These are phyloP conservation scores for Penicillium sp. DNA, from an alignment of 2,329 filamentous ascomycete genomes.

Conservation along the genomic window DNA sequence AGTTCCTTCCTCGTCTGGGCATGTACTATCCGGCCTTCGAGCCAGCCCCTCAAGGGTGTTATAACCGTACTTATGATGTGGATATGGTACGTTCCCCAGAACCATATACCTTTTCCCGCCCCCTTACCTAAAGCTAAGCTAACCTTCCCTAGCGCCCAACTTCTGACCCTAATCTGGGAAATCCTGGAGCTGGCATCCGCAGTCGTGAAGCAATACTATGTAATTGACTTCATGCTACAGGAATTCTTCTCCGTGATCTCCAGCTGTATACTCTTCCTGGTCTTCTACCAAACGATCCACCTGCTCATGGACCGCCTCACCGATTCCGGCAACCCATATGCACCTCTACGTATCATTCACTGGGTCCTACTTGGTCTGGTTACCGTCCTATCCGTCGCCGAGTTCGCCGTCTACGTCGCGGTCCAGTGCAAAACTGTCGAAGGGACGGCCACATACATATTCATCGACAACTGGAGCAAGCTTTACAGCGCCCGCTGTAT, in stretches of 20 bases:
- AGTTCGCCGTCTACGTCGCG: slow-evolving; percentile 16
- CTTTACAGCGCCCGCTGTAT: slow-evolving; percentile 12
- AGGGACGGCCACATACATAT: accelerated
- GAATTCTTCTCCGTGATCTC: slow-evolving; percentile 18
- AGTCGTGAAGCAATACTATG: slow-evolving; percentile 20
- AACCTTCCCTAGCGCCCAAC: slow-evolving; percentile 7
- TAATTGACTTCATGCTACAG: slow-evolving; percentile 20
- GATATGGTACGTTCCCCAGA: not conserved
- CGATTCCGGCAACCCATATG: slow-evolving; percentile 15
- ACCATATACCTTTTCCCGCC: not conserved
- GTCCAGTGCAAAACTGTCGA: not conserved
- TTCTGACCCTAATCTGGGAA: slow-evolving; percentile 7
- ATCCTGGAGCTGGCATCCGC: slow-evolving; percentile 16
- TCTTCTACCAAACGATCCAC: slow-evolving; percentile 24
- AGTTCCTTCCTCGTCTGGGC: not conserved
- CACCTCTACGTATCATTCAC: slow-evolving; percentile 12
- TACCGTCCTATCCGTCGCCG: slow-evolving; percentile 10
- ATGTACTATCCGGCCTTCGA: not conserved
- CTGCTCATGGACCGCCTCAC: slow-evolving; percentile 16
- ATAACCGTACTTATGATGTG: not conserved
- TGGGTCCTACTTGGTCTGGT: slow-evolving; percentile 16
- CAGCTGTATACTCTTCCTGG: slow-evolving; percentile 15
- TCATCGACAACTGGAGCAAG: not conserved
- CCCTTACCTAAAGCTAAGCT: not conserved
- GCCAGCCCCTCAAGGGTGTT: not conserved